phyloP scores from a whole-genome alignment of 2,329 filamentous ascomycete genomes.

The Colletotrichum filicis region DNA sequence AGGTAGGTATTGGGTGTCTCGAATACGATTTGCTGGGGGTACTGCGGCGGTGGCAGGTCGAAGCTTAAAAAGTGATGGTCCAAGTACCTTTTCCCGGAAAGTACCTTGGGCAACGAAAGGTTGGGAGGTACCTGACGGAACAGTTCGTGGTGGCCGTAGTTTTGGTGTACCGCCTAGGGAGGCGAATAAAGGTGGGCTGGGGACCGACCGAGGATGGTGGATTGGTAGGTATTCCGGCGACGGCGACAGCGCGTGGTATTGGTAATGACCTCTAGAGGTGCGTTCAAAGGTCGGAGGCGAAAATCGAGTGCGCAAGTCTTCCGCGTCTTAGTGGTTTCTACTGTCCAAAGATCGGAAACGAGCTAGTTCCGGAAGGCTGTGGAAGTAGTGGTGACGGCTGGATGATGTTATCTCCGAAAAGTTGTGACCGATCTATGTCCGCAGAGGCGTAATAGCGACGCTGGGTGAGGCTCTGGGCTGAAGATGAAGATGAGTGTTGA shows the following conservation, averaged over 20 bases:
- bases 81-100: not conserved
- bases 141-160: conserved; percentile 13
- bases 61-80: not conserved
- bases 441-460: not conserved
- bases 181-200: conserved; percentile 34
- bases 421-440: conserved; percentile 8
- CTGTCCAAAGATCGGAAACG: not conserved
- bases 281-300: conserved; percentile 18
- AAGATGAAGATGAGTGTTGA: not conserved
- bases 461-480: not conserved
- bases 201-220: conserved; percentile 15
- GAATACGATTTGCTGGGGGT: not conserved
- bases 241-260: conserved; percentile 22
- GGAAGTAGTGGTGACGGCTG: conserved; percentile 18
- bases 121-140: conserved; percentile 1
- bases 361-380: conserved; percentile 17
- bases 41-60: not conserved
- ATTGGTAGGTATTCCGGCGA: conserved; percentile 4
- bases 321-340: not conserved
- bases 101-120: conserved; percentile 4
- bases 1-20: not conserved
- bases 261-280: conserved; percentile 29
- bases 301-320: conserved; percentile 9
- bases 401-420: conserved; percentile 6
- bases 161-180: conserved; percentile 6